A percentile compares a stretch with the other conserved stretches of the same genome.
These are phyloP conservation scores for Populus hybrid DNA, from an alignment of 441 rosid genomes.

Conservation along the genomic window DNA sequence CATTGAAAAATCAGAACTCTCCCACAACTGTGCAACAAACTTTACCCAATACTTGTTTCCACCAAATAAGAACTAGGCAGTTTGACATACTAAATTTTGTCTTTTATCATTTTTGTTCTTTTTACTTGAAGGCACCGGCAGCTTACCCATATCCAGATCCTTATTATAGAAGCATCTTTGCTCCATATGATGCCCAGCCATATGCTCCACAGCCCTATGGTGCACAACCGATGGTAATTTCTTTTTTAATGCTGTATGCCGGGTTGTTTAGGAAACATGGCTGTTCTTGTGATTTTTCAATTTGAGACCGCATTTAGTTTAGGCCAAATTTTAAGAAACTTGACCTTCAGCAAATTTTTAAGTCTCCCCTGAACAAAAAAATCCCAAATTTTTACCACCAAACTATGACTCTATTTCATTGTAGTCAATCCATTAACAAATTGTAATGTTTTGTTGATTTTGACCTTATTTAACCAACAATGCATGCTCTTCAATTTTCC, in stretches of 20 bases:
- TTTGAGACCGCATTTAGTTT: neutral
- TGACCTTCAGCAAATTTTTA: neutral
- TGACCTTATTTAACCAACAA: neutral
- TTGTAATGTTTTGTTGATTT: neutral
- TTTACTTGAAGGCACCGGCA: slow-evolving; percentile 57
- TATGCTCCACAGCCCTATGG: slow-evolving; percentile 77
- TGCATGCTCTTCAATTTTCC: neutral
- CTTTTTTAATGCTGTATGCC: neutral
- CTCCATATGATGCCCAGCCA: slow-evolving; percentile 67
- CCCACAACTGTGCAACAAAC: neutral
- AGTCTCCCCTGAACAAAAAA: neutral
- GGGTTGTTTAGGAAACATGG: neutral
- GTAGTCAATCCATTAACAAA: neutral
- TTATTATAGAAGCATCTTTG: slow-evolving; percentile 86
- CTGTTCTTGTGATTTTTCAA: neutral
- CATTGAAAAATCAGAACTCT: slow-evolving; percentile 5
- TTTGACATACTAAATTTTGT: slow-evolving; percentile 16
- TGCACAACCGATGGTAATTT: slow-evolving; percentile 67
- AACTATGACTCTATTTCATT: neutral
- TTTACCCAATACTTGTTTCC: slow-evolving; percentile 1
- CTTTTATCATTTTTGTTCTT: slow-evolving; percentile 19
- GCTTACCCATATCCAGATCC: slow-evolving; percentile 91
- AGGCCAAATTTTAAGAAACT: neutral
- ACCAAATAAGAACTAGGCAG: neutral
- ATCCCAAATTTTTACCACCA: neutral